A percentile compares a stretch with the other conserved stretches of the same genome.
Evolutionary conservation across 192 early-diverging fungal genomes (phyloP).

Genomic region (Linnemannia elongata): DNA sequence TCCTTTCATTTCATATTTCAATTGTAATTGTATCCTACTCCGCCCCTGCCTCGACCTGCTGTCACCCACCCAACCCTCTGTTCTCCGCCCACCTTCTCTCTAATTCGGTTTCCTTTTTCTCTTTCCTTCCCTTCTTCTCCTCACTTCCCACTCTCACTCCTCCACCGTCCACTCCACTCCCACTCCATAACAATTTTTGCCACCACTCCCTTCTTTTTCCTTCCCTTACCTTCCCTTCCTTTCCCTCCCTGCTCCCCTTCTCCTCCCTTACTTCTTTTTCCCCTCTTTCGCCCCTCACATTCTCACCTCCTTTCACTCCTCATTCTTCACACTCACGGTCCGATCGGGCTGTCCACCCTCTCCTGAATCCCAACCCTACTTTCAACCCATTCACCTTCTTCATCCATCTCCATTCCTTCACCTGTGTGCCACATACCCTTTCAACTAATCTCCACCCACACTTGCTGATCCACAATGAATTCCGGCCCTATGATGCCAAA

Average conservation of each 20-base stretch:
- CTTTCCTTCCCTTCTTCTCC: neutral
- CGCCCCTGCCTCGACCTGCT: neutral
- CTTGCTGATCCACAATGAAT: neutral
- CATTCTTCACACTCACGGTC: neutral
- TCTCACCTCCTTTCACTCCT: neutral
- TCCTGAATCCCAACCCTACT: too few species aligned
- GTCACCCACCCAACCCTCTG: neutral
- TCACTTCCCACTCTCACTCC: neutral
- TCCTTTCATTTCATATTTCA: too few species aligned
- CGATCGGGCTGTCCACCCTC: neutral
- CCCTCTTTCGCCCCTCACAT: neutral
- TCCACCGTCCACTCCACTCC: neutral
- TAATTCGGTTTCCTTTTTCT: neutral
- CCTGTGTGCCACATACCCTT: neutral
- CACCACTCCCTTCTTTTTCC: neutral
- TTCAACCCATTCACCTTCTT: neutral
- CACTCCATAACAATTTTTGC: too few species aligned
- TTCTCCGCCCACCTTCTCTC: neutral
- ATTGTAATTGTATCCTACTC: too few species aligned
- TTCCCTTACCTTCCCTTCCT: neutral
- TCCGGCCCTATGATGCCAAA: constrained; percentile 1
- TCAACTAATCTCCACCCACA: neutral
- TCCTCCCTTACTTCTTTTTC: neutral
- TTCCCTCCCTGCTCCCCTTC: neutral
- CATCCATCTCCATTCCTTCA: neutral